Evolutionary conservation across 495 filamentous ascomycete species (phyloP).

Genomic region (Penicillium simplicissimum): DNA sequence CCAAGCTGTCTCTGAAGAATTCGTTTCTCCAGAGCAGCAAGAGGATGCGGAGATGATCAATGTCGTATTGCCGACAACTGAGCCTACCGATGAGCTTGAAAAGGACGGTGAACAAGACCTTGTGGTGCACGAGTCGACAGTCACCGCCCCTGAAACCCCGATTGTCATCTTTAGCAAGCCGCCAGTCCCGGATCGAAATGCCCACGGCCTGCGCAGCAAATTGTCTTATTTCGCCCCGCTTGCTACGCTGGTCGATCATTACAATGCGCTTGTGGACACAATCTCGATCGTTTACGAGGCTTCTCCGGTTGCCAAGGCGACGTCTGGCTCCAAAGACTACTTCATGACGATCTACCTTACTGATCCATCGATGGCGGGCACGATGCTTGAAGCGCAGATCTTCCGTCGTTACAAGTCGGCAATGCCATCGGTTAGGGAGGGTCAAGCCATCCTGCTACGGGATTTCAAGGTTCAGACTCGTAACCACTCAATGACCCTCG

Average conservation of each 20-base stretch:
- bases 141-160: not conserved
- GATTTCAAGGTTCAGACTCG: constrained; percentile 65
- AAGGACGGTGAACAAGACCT: constrained; percentile 6
- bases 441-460: constrained; percentile 75
- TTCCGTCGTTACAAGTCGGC: constrained; percentile 72
- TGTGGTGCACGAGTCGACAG: no score
- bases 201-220: constrained; percentile 58
- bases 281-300: constrained; percentile 65
- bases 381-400: constrained; percentile 58
- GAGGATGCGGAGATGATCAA: not conserved
- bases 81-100: not conserved
- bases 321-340: constrained; percentile 68
- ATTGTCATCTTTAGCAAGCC: constrained; percentile 16
- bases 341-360: constrained; percentile 67
- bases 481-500: constrained; percentile 45
- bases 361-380: constrained; percentile 58
- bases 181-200: constrained; percentile 32
- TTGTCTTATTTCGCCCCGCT: constrained; percentile 70
- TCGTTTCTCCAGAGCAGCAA: not conserved
- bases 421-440: constrained; percentile 66
- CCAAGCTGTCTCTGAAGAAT: not conserved
- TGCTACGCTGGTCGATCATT: constrained; percentile 59
- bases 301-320: constrained; percentile 58
- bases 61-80: constrained; percentile 14
- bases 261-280: constrained; percentile 58